These are phyloP conservation scores for Yamadazyma nakazawae DNA, from an alignment of 805 yeast species.

Conservation along the genomic window DNA sequence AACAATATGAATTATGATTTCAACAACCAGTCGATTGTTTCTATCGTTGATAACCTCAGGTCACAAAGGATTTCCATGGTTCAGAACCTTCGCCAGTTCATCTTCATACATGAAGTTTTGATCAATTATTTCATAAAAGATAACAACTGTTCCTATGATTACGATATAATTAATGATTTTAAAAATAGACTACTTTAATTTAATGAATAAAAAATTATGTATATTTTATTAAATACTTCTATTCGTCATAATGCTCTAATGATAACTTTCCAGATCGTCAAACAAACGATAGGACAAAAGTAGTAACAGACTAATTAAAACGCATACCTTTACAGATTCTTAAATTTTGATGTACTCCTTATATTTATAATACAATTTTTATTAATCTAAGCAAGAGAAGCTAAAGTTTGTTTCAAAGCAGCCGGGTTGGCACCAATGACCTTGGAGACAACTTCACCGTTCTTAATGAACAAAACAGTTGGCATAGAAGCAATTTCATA, in stretches of 20 bases:
- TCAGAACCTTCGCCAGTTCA: constrained; percentile 53
- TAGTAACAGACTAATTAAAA: too few relatives aligned
- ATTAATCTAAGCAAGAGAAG: constrained; percentile 44
- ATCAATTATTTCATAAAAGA: constrained; percentile 17
- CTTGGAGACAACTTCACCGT: constrained; percentile 73
- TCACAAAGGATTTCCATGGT: constrained; percentile 57
- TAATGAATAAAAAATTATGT: neutral
- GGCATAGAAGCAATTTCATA: constrained; percentile 58
- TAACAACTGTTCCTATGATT: neutral
- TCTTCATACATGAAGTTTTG: constrained; percentile 45
- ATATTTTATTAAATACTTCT: neutral
- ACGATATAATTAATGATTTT: constrained; percentile 4
- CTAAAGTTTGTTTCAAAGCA: constrained; percentile 68
- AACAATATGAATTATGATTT: constrained; percentile 9
- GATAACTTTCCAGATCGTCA: too few relatives aligned
- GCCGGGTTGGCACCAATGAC: constrained; percentile 90
- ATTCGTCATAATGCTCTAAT: too few relatives aligned
- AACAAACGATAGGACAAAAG: too few relatives aligned
- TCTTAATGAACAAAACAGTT: constrained; percentile 70
- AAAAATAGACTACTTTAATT: neutral
- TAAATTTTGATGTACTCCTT: too few relatives aligned
- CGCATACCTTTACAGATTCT: too few relatives aligned
- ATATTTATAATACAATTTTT: too few relatives aligned
- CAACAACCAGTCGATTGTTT: constrained; percentile 41
- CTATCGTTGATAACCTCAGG: constrained; percentile 46